phyloP scores from a whole-genome alignment of 2,329 filamentous ascomycete species.

The Aspergillus ruber region DNA sequence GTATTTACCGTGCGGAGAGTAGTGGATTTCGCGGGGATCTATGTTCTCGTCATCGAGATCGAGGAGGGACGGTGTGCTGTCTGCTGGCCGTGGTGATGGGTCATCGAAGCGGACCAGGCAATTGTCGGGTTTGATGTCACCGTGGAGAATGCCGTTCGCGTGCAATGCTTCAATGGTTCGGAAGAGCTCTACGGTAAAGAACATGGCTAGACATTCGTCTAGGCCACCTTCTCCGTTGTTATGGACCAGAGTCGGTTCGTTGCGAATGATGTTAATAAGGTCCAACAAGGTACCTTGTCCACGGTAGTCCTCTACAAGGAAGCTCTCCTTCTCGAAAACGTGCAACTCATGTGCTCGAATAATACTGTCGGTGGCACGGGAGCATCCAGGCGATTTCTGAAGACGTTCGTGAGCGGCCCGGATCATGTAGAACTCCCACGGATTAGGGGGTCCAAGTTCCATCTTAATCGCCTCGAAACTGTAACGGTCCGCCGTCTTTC shows the following conservation, averaged over 20 bases:
- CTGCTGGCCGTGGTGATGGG: slow-evolving; percentile 19
- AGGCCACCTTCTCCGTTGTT: slow-evolving; percentile 57
- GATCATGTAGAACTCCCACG: slow-evolving; percentile 98
- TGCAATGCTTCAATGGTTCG: slow-evolving; percentile 86
- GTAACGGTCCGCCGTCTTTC: slow-evolving; percentile 39
- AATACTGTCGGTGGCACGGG: slow-evolving; percentile 67
- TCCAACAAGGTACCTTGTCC: slow-evolving; percentile 92
- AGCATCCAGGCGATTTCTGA: slow-evolving; percentile 50
- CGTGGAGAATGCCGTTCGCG: slow-evolving; percentile 71
- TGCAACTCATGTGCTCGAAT: slow-evolving; percentile 85
- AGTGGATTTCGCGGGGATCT: slow-evolving; percentile 45
- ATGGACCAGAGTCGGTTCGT: slow-evolving; percentile 51
- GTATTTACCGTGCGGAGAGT: slow-evolving; percentile 63
- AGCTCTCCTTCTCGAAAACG: slow-evolving; percentile 82
- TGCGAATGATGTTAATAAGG: slow-evolving; percentile 77
- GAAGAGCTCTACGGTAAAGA: slow-evolving; percentile 86
- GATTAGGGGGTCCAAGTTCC: slow-evolving; percentile 71
- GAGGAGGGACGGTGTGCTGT: slow-evolving; percentile 22
- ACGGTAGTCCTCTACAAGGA: slow-evolving; percentile 79
- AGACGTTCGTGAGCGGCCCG: slow-evolving; percentile 72
- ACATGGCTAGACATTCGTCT: slow-evolving; percentile 90
- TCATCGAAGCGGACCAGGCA: slow-evolving; percentile 77
- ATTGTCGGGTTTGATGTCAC: slow-evolving; percentile 93
- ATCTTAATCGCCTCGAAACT: slow-evolving; percentile 85
- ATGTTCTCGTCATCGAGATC: slow-evolving; percentile 19